These are phyloP conservation scores for Puccinia novopanici DNA, from an alignment of 1,284 basidiomycete species.

Conservation along the genomic window DNA sequence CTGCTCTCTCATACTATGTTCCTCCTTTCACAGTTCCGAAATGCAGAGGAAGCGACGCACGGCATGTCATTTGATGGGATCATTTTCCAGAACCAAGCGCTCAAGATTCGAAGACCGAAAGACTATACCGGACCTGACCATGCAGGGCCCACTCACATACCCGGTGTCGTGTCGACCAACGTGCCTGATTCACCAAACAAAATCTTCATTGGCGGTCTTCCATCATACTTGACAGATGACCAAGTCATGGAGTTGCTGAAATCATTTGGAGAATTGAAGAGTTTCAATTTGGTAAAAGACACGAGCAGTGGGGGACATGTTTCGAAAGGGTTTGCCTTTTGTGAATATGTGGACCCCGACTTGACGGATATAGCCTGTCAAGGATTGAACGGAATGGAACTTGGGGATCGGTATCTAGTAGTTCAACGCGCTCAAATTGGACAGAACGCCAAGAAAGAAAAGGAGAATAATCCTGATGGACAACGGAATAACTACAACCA, in stretches of 20 bases:
- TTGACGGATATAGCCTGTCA: slow-evolving; percentile 95
- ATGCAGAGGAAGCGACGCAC: slow-evolving; percentile 89
- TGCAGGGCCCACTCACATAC: slow-evolving; percentile 67
- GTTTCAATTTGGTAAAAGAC: slow-evolving; percentile 96
- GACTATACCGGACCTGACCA: slow-evolving; percentile 76
- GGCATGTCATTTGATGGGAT: slow-evolving; percentile 97
- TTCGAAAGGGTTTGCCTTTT: slow-evolving; percentile 90
- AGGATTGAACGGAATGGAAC: slow-evolving; percentile 93
- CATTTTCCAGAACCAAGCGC: slow-evolving; percentile 83
- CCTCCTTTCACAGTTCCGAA: slow-evolving; percentile 74
- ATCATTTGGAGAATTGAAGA: slow-evolving; percentile 93
- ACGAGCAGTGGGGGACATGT: slow-evolving; percentile 49
- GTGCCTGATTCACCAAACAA: slow-evolving; percentile 97
- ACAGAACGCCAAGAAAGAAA: slow-evolving; percentile 61
- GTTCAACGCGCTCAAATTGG: slow-evolving; percentile 95
- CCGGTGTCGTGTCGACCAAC: slow-evolving; percentile 88
- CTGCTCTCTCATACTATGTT: not conserved
- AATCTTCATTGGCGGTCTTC: slow-evolving; percentile 93
- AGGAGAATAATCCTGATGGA: slow-evolving; percentile 46
- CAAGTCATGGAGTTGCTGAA: slow-evolving; percentile 97
- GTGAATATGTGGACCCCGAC: slow-evolving; percentile 87
- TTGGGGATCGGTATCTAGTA: slow-evolving; percentile 92
- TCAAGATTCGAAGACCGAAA: slow-evolving; percentile 94
- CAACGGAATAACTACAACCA: slow-evolving; percentile 57
- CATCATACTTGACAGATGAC: slow-evolving; percentile 91